phyloP scores from a whole-genome alignment of 2,329 filamentous ascomycete genomes.

The Aureobasidium sp. region DNA sequence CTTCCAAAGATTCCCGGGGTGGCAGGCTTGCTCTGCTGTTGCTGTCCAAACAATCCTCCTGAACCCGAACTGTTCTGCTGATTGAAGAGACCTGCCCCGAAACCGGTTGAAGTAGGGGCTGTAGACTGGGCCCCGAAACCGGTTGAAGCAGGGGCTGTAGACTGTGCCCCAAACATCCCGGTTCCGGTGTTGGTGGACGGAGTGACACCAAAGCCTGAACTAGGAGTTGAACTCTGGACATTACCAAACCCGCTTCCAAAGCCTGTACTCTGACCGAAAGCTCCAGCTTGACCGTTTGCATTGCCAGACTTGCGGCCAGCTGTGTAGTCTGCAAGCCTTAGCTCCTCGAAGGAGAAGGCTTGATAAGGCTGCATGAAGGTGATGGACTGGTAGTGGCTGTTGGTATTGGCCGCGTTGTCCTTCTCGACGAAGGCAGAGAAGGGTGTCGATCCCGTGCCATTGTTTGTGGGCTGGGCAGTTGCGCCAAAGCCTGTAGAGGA shows the following conservation, averaged over 20 bases:
- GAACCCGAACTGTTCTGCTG: too few relatives aligned
- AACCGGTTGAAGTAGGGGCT: too few relatives aligned
- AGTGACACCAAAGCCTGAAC: slow-evolving; percentile 38
- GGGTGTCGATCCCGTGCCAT: slow-evolving; percentile 58
- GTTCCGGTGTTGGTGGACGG: slow-evolving; percentile 23
- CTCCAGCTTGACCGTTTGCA: slow-evolving; percentile 67
- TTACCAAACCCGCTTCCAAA: slow-evolving; percentile 45
- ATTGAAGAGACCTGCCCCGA: too few relatives aligned
- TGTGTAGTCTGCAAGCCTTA: slow-evolving; percentile 70
- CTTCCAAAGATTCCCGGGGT: too few relatives aligned
- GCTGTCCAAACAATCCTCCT: too few relatives aligned
- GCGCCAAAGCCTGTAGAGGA: slow-evolving; percentile 21
- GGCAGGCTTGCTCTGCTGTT: too few relatives aligned
- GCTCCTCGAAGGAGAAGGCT: slow-evolving; percentile 76
- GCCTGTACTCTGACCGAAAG: slow-evolving; percentile 62
- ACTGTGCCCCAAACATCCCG: slow-evolving; percentile 28
- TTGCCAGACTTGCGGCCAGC: slow-evolving; percentile 81
- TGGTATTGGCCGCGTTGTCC: slow-evolving; percentile 53
- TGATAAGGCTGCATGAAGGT: slow-evolving; percentile 71
- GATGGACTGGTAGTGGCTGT: slow-evolving; percentile 68
- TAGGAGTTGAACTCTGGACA: too few relatives aligned
- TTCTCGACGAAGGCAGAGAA: slow-evolving; percentile 68
- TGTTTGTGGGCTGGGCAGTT: slow-evolving; percentile 43
- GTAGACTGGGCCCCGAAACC: too few relatives aligned
- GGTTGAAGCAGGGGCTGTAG: too few relatives aligned